phyloP scores from a whole-genome alignment of 352 stramenopile genomes.

The Halophytophthora polymorphica region DNA sequence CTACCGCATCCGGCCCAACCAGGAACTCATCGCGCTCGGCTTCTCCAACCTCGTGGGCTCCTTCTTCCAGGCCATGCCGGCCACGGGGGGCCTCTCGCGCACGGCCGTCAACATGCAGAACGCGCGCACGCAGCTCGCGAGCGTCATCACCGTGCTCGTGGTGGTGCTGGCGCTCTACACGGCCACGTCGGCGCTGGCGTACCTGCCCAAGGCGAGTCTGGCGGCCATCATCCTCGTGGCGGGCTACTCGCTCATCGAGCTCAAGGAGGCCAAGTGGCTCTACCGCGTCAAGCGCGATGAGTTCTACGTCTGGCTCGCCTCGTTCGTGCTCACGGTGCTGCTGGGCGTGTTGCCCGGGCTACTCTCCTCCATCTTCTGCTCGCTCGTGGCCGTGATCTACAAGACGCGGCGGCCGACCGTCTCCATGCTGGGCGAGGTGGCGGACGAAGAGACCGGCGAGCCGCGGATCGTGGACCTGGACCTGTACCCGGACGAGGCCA shows the following conservation, averaged over 20 bases:
- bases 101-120: constrained; percentile 89
- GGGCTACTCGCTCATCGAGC: constrained; percentile 86
- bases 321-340: constrained; percentile 48
- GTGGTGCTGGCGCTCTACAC: constrained; percentile 83
- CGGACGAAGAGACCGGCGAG: constrained; percentile 36
- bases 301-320: constrained; percentile 48
- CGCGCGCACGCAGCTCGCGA: constrained; percentile 77
- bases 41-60: constrained; percentile 75
- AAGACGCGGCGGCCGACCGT: constrained; percentile 44
- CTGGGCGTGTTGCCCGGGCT: constrained; percentile 48
- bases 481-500: constrained; percentile 26
- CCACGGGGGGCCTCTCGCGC: constrained; percentile 77
- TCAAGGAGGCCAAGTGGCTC: constrained; percentile 81
- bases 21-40: constrained; percentile 88
- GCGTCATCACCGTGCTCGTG: constrained; percentile 73
- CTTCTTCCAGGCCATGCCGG: constrained; percentile 86
- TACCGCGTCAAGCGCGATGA: constrained; percentile 58
- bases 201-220: constrained; percentile 76
- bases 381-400: constrained; percentile 50
- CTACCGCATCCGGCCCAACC: constrained; percentile 57
- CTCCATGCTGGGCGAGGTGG: constrained; percentile 33
- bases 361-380: constrained; percentile 50
- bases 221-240: constrained; percentile 89
- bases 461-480: constrained; percentile 32
- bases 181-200: constrained; percentile 80